A percentile compares a stretch with the other conserved stretches of the same genome.
Conservation (phyloP, 1,284 basidiomycete genomes). For the Fomitopsis schrenkii region DNA sequence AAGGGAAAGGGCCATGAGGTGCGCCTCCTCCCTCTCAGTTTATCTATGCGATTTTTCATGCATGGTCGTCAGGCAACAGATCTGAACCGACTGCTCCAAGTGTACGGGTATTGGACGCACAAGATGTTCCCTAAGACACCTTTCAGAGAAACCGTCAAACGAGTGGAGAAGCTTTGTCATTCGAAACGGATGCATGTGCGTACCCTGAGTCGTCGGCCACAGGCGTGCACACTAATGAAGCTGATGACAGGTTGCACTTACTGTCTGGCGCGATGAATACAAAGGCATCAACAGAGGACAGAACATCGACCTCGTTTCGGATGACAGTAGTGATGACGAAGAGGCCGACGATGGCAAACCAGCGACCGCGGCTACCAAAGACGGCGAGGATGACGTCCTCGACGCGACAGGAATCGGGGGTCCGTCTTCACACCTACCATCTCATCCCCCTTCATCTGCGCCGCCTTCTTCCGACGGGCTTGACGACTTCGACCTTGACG, state of each 20-base stretch:
- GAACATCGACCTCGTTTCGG: constrained; percentile 28
- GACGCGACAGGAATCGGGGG: background rate
- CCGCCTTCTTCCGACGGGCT: constrained; percentile 36
- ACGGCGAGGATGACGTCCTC: background rate
- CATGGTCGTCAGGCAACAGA: constrained; percentile 56
- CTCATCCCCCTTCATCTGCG: constrained; percentile 43
- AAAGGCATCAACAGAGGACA: constrained; percentile 45
- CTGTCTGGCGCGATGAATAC: constrained; percentile 73
- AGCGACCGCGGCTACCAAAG: background rate
- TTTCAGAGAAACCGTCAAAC: constrained; percentile 78
- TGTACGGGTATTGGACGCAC: constrained; percentile 93
- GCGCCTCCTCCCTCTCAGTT: constrained; percentile 12
- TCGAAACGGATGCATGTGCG: constrained; percentile 79
- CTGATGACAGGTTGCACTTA: constrained; percentile 52
- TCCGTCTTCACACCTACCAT: constrained; percentile 30
- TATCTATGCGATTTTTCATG: background rate
- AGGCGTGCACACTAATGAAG: constrained; percentile 2
- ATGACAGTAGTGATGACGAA: constrained; percentile 23
- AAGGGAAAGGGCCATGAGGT: constrained; percentile 92
- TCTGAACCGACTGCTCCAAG: constrained; percentile 69
- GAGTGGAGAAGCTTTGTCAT: constrained; percentile 84
- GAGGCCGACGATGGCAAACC: constrained; percentile 14
- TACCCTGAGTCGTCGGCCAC: constrained; percentile 6
- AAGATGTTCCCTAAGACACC: constrained; percentile 83
- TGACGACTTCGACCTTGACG: constrained; percentile 53